Base-by-base conservation (phyloP, 2,329 filamentous ascomycete genomes). In the Metarhizium anisopliae region DNA sequence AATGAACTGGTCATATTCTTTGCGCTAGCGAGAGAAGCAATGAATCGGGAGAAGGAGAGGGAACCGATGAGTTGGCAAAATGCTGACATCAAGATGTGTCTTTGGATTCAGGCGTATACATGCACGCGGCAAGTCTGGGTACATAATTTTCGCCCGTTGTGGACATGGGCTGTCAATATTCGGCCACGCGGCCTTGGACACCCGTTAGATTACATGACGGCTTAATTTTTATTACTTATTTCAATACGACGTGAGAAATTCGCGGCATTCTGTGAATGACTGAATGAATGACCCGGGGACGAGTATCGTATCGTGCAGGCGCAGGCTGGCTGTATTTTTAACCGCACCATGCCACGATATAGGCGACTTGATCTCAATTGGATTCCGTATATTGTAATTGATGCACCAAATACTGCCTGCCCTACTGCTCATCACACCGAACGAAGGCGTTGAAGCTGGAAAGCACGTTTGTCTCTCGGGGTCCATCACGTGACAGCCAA, bases 401-500 rank as follows among this genome's bases (percentile, higher is more conserved):
- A 25, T 25, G 25, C 4, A 25, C 25, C 25, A 25, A 25, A 25
- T 25, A 25, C 25, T 25, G 1, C 25, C 25, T 25, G 25, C 25
- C 25, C 25, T 25, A 25, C 25, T 25, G 25, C 25, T 25, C 25
- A 25, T 25, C 25, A 25, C 25, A 25, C 25, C 25, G 25, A 25
- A 25, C 25, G 25, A 25, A 25, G 25, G 25, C 25, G 25, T 25
- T 25, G 25, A 25, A 25, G 25, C 25, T 25, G 25, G 25, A 25
- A 25, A 25, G 25, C 25, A 25, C 25, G 1, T 25, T 25, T 25
- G 25, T 25, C 25, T 25, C 25, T 11, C 38, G 42, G n/a, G 3
- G 42, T 7, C 7, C 57, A 60, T 59, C 56, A 60, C 55, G 51
- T 58, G 50, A 61, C 53, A 57, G 56, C 53, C 49, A 42, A 36